These are phyloP conservation scores for Lodderomyces elongisporus DNA, from an alignment of 1,139 yeast genomes.

Conservation along the genomic window DNA sequence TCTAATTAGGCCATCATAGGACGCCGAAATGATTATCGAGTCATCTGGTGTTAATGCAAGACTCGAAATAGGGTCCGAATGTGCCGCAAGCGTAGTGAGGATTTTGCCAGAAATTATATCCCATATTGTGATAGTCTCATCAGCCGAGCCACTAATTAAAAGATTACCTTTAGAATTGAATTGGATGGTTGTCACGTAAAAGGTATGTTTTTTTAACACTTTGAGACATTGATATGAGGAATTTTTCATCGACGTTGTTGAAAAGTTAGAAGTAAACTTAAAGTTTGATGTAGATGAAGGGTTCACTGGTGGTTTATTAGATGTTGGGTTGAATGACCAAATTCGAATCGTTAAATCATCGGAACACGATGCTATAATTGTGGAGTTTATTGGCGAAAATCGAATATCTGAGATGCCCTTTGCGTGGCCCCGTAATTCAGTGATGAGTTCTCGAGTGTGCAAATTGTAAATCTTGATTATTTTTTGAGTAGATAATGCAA, in stretches of 20 bases:
- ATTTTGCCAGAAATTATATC: slow-evolving; percentile 69
- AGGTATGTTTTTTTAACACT: slow-evolving; percentile 75
- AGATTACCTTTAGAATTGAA: slow-evolving; percentile 76
- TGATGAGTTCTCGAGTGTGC: slow-evolving; percentile 17
- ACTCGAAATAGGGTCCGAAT: slow-evolving; percentile 83
- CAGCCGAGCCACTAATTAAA: slow-evolving; percentile 78
- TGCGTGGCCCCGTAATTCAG: slow-evolving; percentile 55
- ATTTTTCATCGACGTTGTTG: neutral
- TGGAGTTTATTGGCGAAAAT: slow-evolving; percentile 71
- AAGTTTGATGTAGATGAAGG: too few relatives aligned
- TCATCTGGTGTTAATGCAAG: slow-evolving; percentile 75
- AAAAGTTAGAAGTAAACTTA: too few relatives aligned
- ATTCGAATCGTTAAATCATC: slow-evolving; percentile 80
- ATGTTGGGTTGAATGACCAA: slow-evolving; percentile 59
- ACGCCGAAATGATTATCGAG: slow-evolving; percentile 77
- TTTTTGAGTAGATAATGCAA: slow-evolving; percentile 54
- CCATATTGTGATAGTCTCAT: slow-evolving; percentile 90
- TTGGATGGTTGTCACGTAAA: slow-evolving; percentile 69
- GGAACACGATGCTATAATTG: slow-evolving; percentile 73
- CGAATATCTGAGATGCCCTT: slow-evolving; percentile 65
- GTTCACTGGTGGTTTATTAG: too few relatives aligned
- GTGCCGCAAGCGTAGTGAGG: slow-evolving; percentile 83
- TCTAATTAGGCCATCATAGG: slow-evolving; percentile 87
- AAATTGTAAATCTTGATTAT: slow-evolving; percentile 22
- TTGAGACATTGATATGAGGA: slow-evolving; percentile 48